Evolutionary conservation across 2,329 filamentous ascomycete genomes (phyloP).

Genomic region (Stachybotrys echinatus): DNA sequence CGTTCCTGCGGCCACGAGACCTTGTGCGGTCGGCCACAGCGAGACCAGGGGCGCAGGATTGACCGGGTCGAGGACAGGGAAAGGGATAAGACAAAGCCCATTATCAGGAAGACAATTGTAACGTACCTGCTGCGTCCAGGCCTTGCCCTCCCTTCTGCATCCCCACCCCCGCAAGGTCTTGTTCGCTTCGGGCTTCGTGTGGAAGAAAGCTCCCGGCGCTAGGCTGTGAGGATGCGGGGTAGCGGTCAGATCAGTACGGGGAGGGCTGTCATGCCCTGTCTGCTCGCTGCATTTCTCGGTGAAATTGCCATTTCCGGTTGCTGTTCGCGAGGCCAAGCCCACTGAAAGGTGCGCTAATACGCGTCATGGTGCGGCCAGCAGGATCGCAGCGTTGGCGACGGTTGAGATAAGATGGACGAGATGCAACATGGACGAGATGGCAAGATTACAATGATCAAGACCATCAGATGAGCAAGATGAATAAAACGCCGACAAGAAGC

Average conservation of each 20-base stretch:
- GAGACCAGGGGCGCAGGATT: background rate
- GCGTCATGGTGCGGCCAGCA: background rate
- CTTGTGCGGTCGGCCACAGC: background rate
- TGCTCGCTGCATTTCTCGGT: too few species aligned
- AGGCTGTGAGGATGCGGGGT: background rate
- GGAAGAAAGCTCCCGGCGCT: background rate
- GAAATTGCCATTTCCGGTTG: background rate
- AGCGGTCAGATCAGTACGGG: background rate
- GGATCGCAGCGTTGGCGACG: background rate
- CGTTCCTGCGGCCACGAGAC: background rate
- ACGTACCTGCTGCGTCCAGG: background rate
- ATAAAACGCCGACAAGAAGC: too few species aligned
- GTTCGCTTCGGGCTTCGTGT: too few species aligned
- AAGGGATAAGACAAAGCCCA: too few species aligned
- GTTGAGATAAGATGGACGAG: background rate
- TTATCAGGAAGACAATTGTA: too few species aligned
- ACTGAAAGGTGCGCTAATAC: too few species aligned
- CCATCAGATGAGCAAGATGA: too few species aligned
- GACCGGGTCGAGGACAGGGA: background rate
- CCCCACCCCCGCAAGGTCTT: background rate
- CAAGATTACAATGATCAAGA: too few species aligned
- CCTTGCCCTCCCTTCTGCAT: background rate
- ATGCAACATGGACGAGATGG: background rate
- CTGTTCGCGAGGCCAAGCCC: background rate
- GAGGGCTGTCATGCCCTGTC: background rate